A percentile compares a stretch with the other conserved stretches of the same genome.
phyloP scores from a whole-genome alignment of 768 basidiomycete species.

The Boletellus emodensis region DNA sequence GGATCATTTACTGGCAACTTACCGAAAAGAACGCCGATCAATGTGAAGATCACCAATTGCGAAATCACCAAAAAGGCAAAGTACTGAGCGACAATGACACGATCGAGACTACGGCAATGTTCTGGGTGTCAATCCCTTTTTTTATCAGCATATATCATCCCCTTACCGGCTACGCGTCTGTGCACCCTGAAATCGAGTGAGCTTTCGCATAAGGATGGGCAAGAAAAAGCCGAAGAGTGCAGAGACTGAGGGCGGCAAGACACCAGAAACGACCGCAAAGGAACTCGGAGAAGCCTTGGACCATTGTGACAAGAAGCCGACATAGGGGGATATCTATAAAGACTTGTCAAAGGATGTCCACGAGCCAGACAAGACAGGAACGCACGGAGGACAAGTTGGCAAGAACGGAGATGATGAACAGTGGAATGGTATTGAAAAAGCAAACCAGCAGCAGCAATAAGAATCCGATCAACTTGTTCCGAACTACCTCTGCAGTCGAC shows the following conservation, averaged over 20 bases:
- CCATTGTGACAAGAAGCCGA: constrained; percentile 77
- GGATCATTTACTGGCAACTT: constrained; percentile 24
- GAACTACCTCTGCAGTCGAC: constrained; percentile 58
- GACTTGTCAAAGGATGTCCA: constrained; percentile 1
- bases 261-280: constrained; percentile 88
- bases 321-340: constrained; percentile 45
- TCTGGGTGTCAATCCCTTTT: not conserved
- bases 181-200: constrained; percentile 66
- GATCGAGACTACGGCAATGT: constrained; percentile 61
- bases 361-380: not conserved
- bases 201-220: constrained; percentile 86
- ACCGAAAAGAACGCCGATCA: constrained; percentile 89
- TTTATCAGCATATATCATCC: no score
- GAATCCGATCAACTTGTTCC: constrained; percentile 74
- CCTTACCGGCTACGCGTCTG: constrained; percentile 29
- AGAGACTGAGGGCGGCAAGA: constrained; percentile 85
- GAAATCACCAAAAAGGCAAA: constrained; percentile 92
- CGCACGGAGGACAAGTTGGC: constrained; percentile 85
- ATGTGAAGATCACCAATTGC: constrained; percentile 90
- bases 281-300: constrained; percentile 51
- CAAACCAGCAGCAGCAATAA: constrained; percentile 72
- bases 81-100: constrained; percentile 89
- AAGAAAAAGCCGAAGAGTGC: constrained; percentile 87
- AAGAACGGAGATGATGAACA: constrained; percentile 84
- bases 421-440: constrained; percentile 92